Evolutionary conservation across 257 asterid genomes (phyloP), one percentile per base, ranked within the genome.

Genomic region (Pogostemon cablin): DNA sequence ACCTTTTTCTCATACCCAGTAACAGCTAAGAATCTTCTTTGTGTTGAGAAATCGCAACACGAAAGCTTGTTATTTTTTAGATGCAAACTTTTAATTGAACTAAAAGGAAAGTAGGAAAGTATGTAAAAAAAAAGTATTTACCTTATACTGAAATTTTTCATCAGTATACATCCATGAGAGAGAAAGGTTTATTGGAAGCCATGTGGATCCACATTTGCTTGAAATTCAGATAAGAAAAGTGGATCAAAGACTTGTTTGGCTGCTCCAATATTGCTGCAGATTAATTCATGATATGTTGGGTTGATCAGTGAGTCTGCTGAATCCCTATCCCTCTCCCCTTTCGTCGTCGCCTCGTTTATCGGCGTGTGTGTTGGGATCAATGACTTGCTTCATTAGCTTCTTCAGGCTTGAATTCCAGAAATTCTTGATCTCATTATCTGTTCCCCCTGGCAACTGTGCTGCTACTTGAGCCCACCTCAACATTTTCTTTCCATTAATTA

Each of bases 391-490:
- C 43, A 78, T 55, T 3, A 92, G 82, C 80, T 86, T 92, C 88
- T 89, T 92, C 39, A 92, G 73, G 75, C 78, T 75, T 5, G 98
- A 89, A 61, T 92, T 87, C 96, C 98, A 92, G 8, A 82, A 88
- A 62, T 92, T 92, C 78, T 92, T 92, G 17, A 92, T 87, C 86
- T 89, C 98, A n/a, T 92, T 92, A 34, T 92, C 96, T 49, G 98
- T 92, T 84, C 32, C 98, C n/a, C 96, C 96, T 0, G 91, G 96
- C 47, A 92, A 69, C 9, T 88, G 93, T 42, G 90, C 77, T 37
- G 98, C 96, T 39, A 92, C 88, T 76, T 90, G 95, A 54, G 98
- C 96, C 98, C 98, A 90, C 81, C 98, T 92, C 61, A 38, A 38
- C 32, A 25, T 25, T 25, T 25, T 25, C 1, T 25, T 25, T 25